Evolutionary conservation across 768 basidiomycete genomes (phyloP).

Genomic region (Mycena floridula): DNA sequence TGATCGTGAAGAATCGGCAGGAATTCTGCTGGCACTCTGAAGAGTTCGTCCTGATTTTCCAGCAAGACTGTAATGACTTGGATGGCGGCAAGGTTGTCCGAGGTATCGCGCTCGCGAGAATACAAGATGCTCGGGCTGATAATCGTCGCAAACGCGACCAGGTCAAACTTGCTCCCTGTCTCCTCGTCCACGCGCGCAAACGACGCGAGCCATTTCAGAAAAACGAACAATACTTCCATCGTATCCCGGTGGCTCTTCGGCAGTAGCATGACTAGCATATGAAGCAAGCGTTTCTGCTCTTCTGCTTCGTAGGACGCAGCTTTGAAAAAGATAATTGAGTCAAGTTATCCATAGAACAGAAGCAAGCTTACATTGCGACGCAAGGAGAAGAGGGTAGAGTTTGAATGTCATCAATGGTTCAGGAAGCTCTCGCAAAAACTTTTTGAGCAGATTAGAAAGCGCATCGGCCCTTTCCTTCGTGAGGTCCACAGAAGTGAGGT

Average conservation of each 20-base stretch:
- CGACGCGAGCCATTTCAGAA: conserved; percentile 98
- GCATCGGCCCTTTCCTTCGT: conserved; percentile 95
- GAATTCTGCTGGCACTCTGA: conserved; percentile 90
- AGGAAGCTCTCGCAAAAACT: conserved; percentile 93
- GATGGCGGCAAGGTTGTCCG: conserved; percentile 92
- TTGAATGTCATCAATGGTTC: conserved; percentile 96
- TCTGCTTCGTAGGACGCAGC: conserved; percentile 64
- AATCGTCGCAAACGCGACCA: conserved; percentile 92
- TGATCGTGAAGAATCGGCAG: conserved; percentile 81
- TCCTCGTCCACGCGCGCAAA: conserved; percentile 98
- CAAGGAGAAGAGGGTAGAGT: conserved; percentile 82
- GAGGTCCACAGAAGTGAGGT: conserved; percentile 85
- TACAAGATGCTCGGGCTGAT: conserved; percentile 98
- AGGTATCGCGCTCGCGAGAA: conserved; percentile 76
- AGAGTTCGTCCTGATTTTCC: conserved; percentile 93
- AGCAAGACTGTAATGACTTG: conserved; percentile 80
- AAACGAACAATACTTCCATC: conserved; percentile 95
- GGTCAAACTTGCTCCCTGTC: conserved; percentile 98
- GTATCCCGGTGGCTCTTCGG: conserved; percentile 96
- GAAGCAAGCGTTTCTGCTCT: conserved; percentile 79
- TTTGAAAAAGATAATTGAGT: conserved; percentile 23
- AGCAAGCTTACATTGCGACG: conserved; percentile 49
- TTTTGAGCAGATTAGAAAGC: conserved; percentile 92
- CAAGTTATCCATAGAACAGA: neutral
- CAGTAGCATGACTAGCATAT: conserved; percentile 78